phyloP scores from a whole-genome alignment of 2,329 filamentous ascomycete genomes.

The Cercospora janseana region DNA sequence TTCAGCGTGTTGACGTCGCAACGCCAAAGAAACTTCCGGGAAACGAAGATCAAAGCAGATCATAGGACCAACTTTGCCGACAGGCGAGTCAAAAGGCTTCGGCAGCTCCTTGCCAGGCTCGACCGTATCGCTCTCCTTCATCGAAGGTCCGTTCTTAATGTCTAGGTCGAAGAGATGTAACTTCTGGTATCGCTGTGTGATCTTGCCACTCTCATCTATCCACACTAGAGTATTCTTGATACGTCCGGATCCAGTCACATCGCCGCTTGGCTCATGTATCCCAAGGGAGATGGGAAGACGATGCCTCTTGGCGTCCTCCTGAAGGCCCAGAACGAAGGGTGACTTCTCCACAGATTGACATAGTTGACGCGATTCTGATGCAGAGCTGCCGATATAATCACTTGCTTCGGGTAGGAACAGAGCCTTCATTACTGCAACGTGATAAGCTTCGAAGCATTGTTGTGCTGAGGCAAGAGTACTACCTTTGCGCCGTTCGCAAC shows the following conservation, averaged over 20 bases:
- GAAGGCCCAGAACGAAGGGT: conserved; percentile 74
- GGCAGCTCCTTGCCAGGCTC: conserved; percentile 65
- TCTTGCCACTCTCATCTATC: conserved; percentile 61
- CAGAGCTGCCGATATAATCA: conserved; percentile 76
- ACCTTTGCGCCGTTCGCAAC: conserved; percentile 76
- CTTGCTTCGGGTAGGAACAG: conserved; percentile 90
- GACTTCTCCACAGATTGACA: conserved; percentile 64
- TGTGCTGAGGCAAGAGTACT: not conserved
- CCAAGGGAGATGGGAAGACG: conserved; percentile 77
- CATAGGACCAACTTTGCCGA: conserved; percentile 73
- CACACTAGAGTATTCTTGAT: conserved; percentile 66
- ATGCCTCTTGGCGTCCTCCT: conserved; percentile 62
- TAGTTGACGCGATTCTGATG: conserved; percentile 67
- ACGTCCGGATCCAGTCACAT: conserved; percentile 44
- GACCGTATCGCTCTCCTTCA: conserved; percentile 66
- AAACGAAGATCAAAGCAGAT: conserved; percentile 94
- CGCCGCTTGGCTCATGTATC: conserved; percentile 69
- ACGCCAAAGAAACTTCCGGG: conserved; percentile 67
- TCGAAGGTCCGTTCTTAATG: conserved; percentile 55
- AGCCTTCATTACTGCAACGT: conserved; percentile 49
- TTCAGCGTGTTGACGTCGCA: conserved; percentile 67
- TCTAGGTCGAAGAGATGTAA: conserved; percentile 69
- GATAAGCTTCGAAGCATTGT: conserved; percentile 8
- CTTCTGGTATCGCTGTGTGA: conserved; percentile 74
- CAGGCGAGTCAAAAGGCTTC: conserved; percentile 66